These are phyloP conservation scores for Diacronema lutheri DNA, from an alignment of 78 protist genomes.

Conservation along the genomic window DNA sequence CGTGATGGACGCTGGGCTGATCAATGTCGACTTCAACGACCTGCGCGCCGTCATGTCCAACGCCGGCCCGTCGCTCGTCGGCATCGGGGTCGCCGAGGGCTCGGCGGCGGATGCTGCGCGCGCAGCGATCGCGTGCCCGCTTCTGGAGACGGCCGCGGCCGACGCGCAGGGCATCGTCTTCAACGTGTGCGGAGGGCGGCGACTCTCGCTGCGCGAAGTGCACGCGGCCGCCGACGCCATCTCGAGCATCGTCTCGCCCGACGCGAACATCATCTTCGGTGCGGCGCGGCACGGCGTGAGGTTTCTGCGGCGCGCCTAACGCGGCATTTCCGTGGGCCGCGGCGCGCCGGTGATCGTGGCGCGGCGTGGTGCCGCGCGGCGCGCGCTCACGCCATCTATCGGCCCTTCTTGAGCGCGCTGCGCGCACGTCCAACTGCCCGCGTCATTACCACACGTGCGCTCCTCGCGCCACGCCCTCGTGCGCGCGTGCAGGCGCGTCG, in stretches of 20 bases:
- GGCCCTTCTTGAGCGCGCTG: no score
- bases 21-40: slow-evolving; percentile 78
- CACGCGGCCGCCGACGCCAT: neutral
- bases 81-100: neutral
- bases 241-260: neutral
- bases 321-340: no score
- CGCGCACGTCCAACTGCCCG: no score
- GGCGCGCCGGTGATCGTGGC: no score
- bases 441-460: no score
- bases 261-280: neutral
- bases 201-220: neutral
- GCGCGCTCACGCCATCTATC: no score
- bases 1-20: slow-evolving; percentile 63
- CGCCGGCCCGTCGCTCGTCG: neutral
- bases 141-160: neutral
- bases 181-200: neutral
- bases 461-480: no score
- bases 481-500: neutral
- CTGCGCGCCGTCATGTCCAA: slow-evolving; percentile 57
- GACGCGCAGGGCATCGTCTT: neutral
- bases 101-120: neutral
- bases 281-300: neutral
- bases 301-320: no score
- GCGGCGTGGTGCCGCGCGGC: no score
- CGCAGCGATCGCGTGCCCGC: neutral